Evolutionary conservation across 1,284 basidiomycete species (phyloP), one percentile per base, ranked within the genome.

Genomic region (Neotropicomus parvogracilis): DNA sequence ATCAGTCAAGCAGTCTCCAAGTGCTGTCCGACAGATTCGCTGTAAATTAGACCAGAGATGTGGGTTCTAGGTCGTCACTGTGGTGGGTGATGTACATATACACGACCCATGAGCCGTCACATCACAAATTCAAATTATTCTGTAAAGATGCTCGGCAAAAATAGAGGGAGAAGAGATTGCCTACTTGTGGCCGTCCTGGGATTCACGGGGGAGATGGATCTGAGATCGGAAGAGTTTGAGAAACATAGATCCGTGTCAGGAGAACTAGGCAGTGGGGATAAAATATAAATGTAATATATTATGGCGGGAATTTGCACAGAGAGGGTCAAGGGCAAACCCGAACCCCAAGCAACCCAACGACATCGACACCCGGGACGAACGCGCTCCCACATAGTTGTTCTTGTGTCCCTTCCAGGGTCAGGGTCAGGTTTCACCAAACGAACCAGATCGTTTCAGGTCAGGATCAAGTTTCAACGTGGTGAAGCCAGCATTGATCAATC

Each of bases 201-300:
- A 68, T 65, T 68, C 63, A 59, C 66, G 65, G 62, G 64, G 66
- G 38, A 45, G 34, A 46, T 48, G 50, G 48, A 68, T 65, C 63
- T 63, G 6, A 68, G 66, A 65, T 65, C 33, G 49, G 46, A 46
- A 52, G 49, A 52, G 52, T 52, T 55, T 64, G 55, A 63, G 53
- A 63, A 50, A 64, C 56, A 58, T 53, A 61, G 65, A 68, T 66
- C 63, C 57, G 65, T 53, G 34, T 54, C 60, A 56, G 57, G 37
- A 45, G 53, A 51, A 64, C 42, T 44, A 63, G 49, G 48, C 50
- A n/a, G n/a, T n/a, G n/a, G n/a, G n/a, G n/a, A n/a, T n/a, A n/a
- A n/a, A n/a, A n/a, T n/a, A n/a, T n/a, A n/a, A n/a, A n/a, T n/a
- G n/a, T n/a, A n/a, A n/a, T n/a, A n/a, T n/a, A n/a, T n/a, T n/a